Base-by-base conservation (phyloP, 2,329 filamentous ascomycete species). In the Volutella citrinella region DNA sequence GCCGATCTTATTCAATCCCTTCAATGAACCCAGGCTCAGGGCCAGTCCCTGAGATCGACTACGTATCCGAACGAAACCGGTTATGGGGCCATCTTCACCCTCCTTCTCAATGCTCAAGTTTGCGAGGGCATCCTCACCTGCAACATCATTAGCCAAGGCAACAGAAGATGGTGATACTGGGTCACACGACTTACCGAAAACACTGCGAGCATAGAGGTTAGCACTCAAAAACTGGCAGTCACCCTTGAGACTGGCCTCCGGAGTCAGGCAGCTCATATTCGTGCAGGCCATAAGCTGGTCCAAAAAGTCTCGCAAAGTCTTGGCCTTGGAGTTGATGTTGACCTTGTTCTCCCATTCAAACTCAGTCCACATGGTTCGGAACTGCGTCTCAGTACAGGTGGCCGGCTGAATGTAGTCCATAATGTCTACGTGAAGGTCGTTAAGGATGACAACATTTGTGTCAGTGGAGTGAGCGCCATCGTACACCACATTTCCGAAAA, bases 261-360 rank as follows among this genome's bases (percentile, higher is more conserved):
- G 93, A 7, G 93, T 98, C 55, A 98, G 69, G 63, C 93, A 98
- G 61, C 83, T 93, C 93, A 98, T 98, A 66, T 98, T 97, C 34
- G 93, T 98, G 61, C 86, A 91, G 42, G 89, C 88, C 93, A 97
- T 97, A 41, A 98, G 72, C 60, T 95, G 84, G 51, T 87, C 84
- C 46, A 98, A 69, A 78, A 98, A 98, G 14, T 94, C 88, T 30
- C 91, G 80, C 42, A 98, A 73, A 18, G 80, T 84, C 71, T 91
- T 95, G 49, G 87, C 88, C 74, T 96, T 97, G 46, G 87, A 94
- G 68, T 96, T 96, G 69, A 98, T 97, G 69, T 98, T 98, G 64
- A 98, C 91, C 78, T 98, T 98, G 71, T 98, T 98, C 74, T 98
- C 93, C 93, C 93, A 98, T 62, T 98, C 93, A 50, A 98, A 98